Evolutionary conservation across 345 rosid species (phyloP).

Genomic region (Lepidium africanum): DNA sequence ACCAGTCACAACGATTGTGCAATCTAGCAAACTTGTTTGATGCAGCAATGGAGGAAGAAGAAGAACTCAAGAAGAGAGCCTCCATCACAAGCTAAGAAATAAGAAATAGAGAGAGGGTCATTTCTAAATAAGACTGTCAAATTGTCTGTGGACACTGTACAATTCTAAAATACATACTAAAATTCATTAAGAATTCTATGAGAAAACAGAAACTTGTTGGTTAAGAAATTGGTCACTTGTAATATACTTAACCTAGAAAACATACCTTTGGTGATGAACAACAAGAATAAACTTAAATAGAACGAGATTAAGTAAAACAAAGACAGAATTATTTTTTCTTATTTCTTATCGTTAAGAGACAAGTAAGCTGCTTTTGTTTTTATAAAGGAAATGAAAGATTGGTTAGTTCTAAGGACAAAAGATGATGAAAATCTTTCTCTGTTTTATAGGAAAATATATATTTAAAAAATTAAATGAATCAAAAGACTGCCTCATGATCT

Average conservation of each 20-base stretch:
- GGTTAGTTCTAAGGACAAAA: conserved; percentile 33
- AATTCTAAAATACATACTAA: conserved; percentile 13
- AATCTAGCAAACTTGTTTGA: conserved; percentile 21
- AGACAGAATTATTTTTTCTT: background rate
- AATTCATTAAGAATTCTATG: background rate
- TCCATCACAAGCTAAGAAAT: conserved; percentile 49
- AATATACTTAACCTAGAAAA: conserved; percentile 24
- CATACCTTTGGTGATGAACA: conserved; percentile 28
- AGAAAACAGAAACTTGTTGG: conserved; percentile 22
- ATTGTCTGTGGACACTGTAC: conserved; percentile 13
- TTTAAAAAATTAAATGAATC: background rate
- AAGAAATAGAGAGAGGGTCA: conserved; percentile 28
- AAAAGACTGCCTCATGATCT: conserved; percentile 21
- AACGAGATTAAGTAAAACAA: conserved; percentile 17
- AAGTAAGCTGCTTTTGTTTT: conserved; percentile 40
- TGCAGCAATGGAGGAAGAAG: conserved; percentile 29
- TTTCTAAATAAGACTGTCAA: conserved; percentile 21
- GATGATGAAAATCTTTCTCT: conserved; percentile 28
- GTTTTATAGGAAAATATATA: conserved; percentile 18
- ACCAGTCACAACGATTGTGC: conserved; percentile 18
- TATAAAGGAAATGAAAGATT: conserved; percentile 32
- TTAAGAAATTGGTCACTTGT: conserved; percentile 39
- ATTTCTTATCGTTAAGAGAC: conserved; percentile 22
- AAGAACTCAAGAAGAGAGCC: conserved; percentile 56
- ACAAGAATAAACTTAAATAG: conserved; percentile 15